These are phyloP conservation scores for Russula earlei DNA, from an alignment of 768 basidiomycete species.

Conservation along the genomic window DNA sequence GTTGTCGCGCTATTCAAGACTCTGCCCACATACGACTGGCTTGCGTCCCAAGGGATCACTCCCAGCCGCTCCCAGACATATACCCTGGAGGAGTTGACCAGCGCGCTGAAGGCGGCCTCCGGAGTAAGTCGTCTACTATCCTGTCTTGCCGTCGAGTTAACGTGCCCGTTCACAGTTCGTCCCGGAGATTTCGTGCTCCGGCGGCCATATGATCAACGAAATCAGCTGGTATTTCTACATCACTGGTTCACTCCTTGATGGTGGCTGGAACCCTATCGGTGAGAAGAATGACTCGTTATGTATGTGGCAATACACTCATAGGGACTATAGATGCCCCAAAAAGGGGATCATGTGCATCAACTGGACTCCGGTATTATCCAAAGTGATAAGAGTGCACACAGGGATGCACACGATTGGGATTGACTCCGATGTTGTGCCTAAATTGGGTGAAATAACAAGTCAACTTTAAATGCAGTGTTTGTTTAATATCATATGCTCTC, in stretches of 20 bases:
- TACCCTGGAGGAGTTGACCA: conserved; percentile 42
- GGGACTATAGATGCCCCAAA: conserved; percentile 38
- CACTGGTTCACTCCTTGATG: conserved; percentile 58
- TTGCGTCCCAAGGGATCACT: conserved; percentile 60
- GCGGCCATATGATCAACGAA: conserved; percentile 28
- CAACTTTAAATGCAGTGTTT: too few species aligned
- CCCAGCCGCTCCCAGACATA: conserved; percentile 53
- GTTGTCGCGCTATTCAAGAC: conserved; percentile 53
- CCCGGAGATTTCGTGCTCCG: conserved; percentile 39
- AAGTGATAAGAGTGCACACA: conserved; percentile 33
- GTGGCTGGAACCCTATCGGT: conserved; percentile 53
- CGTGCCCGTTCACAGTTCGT: conserved; percentile 24
- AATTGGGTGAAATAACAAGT: too few species aligned
- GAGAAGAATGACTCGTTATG: conserved; percentile 14
- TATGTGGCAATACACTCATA: neutral
- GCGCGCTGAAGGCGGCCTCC: conserved; percentile 46
- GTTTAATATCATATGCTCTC: too few species aligned
- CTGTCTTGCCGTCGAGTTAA: neutral
- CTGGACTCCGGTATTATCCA: conserved; percentile 50
- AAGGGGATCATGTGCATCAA: conserved; percentile 42
- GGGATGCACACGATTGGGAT: neutral
- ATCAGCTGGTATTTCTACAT: conserved; percentile 60
- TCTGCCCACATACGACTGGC: conserved; percentile 68
- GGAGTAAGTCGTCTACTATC: conserved; percentile 32
- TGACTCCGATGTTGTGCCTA: too few species aligned